These are phyloP conservation scores for Fusarium stilboides DNA, from an alignment of 2,329 filamentous ascomycete species.

Conservation along the genomic window DNA sequence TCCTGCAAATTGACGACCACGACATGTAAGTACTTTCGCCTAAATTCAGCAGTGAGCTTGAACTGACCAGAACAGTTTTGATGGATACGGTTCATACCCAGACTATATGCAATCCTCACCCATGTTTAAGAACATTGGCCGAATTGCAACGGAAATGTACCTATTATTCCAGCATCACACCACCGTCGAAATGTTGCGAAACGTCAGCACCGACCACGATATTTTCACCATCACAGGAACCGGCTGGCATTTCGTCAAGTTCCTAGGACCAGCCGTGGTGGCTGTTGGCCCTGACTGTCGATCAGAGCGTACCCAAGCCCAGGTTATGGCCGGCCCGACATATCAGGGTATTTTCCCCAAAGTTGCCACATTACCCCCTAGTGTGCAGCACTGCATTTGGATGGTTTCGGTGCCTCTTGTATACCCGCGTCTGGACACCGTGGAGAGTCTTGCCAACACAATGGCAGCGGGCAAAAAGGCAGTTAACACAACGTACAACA, in stretches of 20 bases:
- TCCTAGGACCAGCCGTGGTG: slow-evolving; percentile 89
- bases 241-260: slow-evolving; percentile 99
- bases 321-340: slow-evolving; percentile 95
- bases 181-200: slow-evolving; percentile 91
- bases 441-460: slow-evolving; percentile 91
- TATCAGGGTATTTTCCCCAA: slow-evolving; percentile 99
- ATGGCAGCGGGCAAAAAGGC: slow-evolving; percentile 96
- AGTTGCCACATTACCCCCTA: slow-evolving; percentile 88
- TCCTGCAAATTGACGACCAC: slow-evolving; percentile 95
- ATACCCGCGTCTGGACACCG: slow-evolving; percentile 91
- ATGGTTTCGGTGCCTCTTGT: slow-evolving; percentile 93
- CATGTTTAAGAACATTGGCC: slow-evolving; percentile 98
- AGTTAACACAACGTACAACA: slow-evolving; percentile 95
- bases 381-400: slow-evolving; percentile 97
- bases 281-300: slow-evolving; percentile 92
- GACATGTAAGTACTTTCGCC: slow-evolving; percentile 82
- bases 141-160: slow-evolving; percentile 97
- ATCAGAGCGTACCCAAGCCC: slow-evolving; percentile 89
- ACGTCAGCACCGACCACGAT: slow-evolving; percentile 88
- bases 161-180: slow-evolving; percentile 98
- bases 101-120: slow-evolving; percentile 98
- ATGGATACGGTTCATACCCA: slow-evolving; percentile 96
- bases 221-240: slow-evolving; percentile 97
- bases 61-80: slow-evolving; percentile 74
- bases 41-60: slow-evolving; percentile 1